Conservation (phyloP, 192 early-diverging fungal genomes). For the Funneliformis geosporum region DNA sequence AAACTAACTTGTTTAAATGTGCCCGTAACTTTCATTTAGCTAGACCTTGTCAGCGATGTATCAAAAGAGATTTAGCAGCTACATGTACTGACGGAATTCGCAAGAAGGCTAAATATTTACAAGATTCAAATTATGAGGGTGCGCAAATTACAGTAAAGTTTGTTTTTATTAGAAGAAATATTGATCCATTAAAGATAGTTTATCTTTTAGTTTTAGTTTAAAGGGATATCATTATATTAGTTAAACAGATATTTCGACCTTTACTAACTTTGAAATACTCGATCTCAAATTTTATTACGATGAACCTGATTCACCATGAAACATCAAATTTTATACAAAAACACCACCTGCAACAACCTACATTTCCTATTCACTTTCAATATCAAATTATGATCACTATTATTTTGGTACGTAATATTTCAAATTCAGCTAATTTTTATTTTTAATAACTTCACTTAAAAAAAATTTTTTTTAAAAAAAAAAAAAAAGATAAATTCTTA, state of each 20-base stretch:
- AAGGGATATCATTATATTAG: background rate
- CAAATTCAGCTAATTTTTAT: background rate
- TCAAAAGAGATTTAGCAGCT: constrained; percentile 73
- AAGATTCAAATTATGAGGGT: constrained; percentile 58
- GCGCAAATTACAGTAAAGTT: background rate
- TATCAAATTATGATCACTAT: background rate
- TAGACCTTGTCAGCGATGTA: constrained; percentile 86
- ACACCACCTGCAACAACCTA: no score
- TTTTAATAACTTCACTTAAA: background rate
- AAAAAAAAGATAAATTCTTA: background rate
- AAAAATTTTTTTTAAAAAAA: background rate
- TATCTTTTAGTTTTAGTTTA: background rate
- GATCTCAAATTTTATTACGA: constrained; percentile 11
- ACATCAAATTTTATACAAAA: no score
- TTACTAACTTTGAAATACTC: constrained; percentile 22
- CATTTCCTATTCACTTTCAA: no score
- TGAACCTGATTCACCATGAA: background rate
- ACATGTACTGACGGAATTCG: constrained; percentile 83
- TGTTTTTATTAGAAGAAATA: constrained; percentile 4
- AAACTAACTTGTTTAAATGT: no score
- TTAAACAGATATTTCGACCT: background rate
- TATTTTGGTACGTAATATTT: background rate
- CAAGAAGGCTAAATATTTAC: constrained; percentile 92
- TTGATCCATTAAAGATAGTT: no score
- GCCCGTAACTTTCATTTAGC: constrained; percentile 35